These are phyloP conservation scores for Sanguinoderma infundibulare DNA, from an alignment of 1,284 basidiomycete species.

Conservation along the genomic window DNA sequence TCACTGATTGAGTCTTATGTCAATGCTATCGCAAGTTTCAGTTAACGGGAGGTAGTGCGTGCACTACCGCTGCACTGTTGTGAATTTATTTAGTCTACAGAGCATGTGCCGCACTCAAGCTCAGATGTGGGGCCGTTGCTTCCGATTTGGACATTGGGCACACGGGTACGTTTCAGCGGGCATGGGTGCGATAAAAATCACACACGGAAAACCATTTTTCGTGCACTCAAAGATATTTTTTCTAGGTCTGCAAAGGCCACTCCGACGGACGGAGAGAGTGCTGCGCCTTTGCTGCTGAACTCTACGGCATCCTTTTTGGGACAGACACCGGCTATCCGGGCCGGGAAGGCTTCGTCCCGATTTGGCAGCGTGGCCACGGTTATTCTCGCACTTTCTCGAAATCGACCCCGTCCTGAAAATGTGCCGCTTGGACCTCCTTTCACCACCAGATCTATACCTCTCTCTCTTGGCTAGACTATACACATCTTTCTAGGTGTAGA, in stretches of 20 bases:
- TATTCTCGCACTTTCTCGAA: constrained; percentile 26
- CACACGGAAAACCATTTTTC: too few relatives aligned
- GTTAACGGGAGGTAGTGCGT: too few relatives aligned
- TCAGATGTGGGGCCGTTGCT: too few relatives aligned
- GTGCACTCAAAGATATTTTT: too few relatives aligned
- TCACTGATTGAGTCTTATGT: neutral
- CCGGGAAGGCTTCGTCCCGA: constrained; percentile 9
- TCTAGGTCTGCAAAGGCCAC: too few relatives aligned
- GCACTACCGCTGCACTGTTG: too few relatives aligned
- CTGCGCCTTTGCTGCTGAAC: neutral
- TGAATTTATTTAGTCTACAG: too few relatives aligned
- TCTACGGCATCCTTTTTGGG: constrained; percentile 11
- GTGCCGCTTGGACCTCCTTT: neutral
- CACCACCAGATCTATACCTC: neutral
- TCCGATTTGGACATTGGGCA: too few relatives aligned
- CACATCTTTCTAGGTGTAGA: neutral
- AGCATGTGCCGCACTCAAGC: too few relatives aligned
- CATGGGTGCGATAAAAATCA: too few relatives aligned
- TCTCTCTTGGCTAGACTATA: neutral
- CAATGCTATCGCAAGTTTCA: too few relatives aligned
- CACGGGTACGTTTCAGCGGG: too few relatives aligned
- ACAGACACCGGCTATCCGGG: constrained; percentile 16
- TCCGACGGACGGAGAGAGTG: neutral
- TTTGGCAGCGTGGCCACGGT: constrained; percentile 2
- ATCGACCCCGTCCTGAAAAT: constrained; percentile 11